Base-by-base conservation (phyloP, 495 filamentous ascomycete species). In the Staphylotrichum tortipilum region DNA sequence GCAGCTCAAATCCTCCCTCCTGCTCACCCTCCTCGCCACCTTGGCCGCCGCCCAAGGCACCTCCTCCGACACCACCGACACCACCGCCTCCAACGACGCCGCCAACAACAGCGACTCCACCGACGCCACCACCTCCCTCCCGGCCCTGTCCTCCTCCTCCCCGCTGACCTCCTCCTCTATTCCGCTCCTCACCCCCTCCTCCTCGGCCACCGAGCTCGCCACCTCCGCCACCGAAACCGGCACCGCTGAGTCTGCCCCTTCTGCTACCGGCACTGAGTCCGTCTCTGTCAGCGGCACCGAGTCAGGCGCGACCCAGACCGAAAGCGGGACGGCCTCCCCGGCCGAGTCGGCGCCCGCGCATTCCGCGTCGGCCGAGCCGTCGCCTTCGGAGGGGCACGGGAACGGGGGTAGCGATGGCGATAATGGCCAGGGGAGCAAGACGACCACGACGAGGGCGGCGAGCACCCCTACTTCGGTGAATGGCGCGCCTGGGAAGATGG, bases 1-100 rank as follows among this genome's bases (percentile, higher is more conserved):
- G 63, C 55, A 63, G 26, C 26, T 57, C 53, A 55, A 57, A 40
- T 28, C 52, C 24, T 44, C 53, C 21, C 43, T 65, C 49, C 7
- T 64, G 48, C 30, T 66, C 45, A 49, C 56, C 45, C 49, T 64
- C 36, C 31, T 55, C 21, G 21, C 29, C 1, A 50, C 33, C 54
- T 17, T 58, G 9, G 53, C 58, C 43, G 37, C 56, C 8, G 7
- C 17, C 19, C n/a, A 3, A 41, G 21, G 15, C 31, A 21, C 46
- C 17, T 24, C 26, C 26, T 8, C n/a, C 3, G 1, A 21, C 17
- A 0, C 35, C n/a, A 30, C 36, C 45, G 3, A 15, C 1, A 7
- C 34, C 1, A 10, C 34, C 11, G 4, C 17, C 21, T 36, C 44
- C 14, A 15, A 7, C 43, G 3, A 3, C 39, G 21, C 29, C 43